phyloP scores from a whole-genome alignment of 495 filamentous ascomycete genomes.

The Xylaria flabelliformis region DNA sequence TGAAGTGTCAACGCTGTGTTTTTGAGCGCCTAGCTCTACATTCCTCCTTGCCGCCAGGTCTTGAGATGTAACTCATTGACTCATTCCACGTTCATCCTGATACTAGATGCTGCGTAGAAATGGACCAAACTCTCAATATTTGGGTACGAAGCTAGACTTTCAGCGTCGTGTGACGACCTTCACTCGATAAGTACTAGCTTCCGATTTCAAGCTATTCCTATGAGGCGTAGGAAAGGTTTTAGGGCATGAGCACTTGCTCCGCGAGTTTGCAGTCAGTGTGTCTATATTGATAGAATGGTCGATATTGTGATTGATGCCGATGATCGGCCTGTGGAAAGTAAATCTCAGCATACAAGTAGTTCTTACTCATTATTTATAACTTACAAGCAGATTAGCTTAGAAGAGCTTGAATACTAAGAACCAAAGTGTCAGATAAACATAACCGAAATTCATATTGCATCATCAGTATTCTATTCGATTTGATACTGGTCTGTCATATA shows the following conservation, averaged over 20 bases:
- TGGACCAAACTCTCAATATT: too few species aligned
- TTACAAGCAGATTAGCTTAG: neutral
- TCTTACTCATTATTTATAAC: neutral
- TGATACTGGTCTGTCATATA: neutral
- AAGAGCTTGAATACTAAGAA: neutral
- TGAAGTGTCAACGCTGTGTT: neutral
- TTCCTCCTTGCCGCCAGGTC: neutral
- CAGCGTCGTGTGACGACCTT: neutral
- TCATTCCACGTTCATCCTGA: neutral
- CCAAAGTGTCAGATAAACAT: neutral
- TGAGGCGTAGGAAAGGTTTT: neutral
- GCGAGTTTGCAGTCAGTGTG: neutral
- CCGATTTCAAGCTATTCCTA: neutral
- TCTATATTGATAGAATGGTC: neutral
- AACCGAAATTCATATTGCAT: neutral
- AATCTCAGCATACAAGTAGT: neutral
- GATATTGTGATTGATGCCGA: neutral
- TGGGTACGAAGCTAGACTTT: neutral
- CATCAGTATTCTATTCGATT: neutral
- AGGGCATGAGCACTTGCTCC: neutral
- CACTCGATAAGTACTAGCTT: neutral
- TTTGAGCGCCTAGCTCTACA: neutral
- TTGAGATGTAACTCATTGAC: neutral
- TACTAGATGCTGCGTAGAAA: too few species aligned
- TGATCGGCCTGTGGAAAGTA: neutral